Percentiles rank a stretch among this genome's conserved stretches.
Conservation (phyloP, 2,329 filamentous ascomycete species). For the Huntiella omanensis region DNA sequence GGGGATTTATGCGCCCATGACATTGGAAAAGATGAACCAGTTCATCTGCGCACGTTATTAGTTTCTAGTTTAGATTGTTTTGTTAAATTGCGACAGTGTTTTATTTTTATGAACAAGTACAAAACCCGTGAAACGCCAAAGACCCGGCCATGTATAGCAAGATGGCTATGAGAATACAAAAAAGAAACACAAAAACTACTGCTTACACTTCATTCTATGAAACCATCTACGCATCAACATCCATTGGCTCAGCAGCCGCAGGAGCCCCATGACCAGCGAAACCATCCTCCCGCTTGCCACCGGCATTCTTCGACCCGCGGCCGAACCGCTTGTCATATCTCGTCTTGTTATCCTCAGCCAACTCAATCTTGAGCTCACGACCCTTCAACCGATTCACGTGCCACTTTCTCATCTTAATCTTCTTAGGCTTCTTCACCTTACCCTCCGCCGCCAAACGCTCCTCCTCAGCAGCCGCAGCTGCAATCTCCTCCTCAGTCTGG, state of each 20-base stretch:
- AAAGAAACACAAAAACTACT: not conserved
- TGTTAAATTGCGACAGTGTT: not conserved
- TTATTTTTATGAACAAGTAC: not conserved
- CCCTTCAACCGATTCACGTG: constrained; percentile 75
- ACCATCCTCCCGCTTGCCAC: constrained; percentile 8
- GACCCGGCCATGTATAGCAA: too few relatives aligned
- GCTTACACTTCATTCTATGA: not conserved
- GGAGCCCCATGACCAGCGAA: constrained; percentile 17
- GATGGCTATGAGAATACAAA: too few relatives aligned
- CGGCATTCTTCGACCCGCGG: constrained; percentile 38
- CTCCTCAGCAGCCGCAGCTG: constrained; percentile 23
- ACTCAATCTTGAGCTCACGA: constrained; percentile 69
- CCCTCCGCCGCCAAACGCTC: constrained; percentile 23
- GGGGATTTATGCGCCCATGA: constrained; percentile 30
- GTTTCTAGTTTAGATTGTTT: not conserved
- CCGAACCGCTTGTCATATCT: constrained; percentile 90
- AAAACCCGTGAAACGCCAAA: too few relatives aligned
- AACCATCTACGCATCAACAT: constrained; percentile 17
- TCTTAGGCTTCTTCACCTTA: constrained; percentile 23
- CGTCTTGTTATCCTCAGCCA: constrained; percentile 75
- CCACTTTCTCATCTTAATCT: constrained; percentile 48
- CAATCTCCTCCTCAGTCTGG: constrained; percentile 20
- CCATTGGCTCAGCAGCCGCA: constrained; percentile 22
- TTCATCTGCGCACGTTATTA: constrained; percentile 53
- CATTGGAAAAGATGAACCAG: constrained; percentile 24